phyloP scores from a whole-genome alignment of 2,329 filamentous ascomycete genomes.

The Apiospora koreana region DNA sequence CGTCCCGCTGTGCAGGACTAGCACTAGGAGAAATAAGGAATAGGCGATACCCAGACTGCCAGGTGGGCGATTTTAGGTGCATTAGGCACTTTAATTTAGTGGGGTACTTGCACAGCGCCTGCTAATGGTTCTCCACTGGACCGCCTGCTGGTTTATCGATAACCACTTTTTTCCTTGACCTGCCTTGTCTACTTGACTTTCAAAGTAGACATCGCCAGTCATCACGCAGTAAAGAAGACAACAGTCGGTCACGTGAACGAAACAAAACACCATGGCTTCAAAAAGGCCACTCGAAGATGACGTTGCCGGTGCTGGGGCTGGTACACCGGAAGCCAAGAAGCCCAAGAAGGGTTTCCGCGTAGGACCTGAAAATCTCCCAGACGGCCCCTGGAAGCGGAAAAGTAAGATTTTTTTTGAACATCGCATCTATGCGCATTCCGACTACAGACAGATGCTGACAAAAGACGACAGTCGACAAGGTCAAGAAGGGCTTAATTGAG shows the following conservation, averaged over 20 bases:
- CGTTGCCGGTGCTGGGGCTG: constrained; percentile 24
- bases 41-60: not conserved
- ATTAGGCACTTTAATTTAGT: not conserved
- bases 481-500: constrained; percentile 85
- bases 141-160: not conserved
- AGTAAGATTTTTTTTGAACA: constrained; percentile 35
- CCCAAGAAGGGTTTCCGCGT: constrained; percentile 76
- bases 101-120: not conserved
- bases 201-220: not conserved
- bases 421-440: not conserved
- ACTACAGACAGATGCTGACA: not conserved
- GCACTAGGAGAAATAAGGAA: not conserved
- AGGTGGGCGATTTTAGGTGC: not conserved
- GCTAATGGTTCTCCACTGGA: not conserved
- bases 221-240: not conserved
- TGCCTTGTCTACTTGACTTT: not conserved
- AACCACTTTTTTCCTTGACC: constrained; percentile 1
- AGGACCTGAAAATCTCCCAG: constrained; percentile 86
- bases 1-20: no score
- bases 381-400: constrained; percentile 85
- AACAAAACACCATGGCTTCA: constrained; percentile 52
- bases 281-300: constrained; percentile 55
- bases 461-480: constrained; percentile 68
- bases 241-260: constrained; percentile 1
- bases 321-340: constrained; percentile 48